Evolutionary conservation across 495 filamentous ascomycete genomes (phyloP).

Genomic region (Neurospora sp.): DNA sequence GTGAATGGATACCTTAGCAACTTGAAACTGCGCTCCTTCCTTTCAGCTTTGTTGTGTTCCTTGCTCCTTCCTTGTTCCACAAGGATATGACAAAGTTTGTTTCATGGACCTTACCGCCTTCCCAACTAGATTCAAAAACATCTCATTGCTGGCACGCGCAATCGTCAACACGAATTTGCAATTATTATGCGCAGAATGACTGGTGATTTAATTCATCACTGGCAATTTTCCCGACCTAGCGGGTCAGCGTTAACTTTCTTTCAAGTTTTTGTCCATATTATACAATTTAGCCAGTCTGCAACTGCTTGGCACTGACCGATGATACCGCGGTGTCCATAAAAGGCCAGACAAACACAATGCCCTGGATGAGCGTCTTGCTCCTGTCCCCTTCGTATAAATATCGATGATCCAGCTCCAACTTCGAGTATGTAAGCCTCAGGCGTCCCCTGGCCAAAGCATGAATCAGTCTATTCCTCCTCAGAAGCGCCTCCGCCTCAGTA

Average conservation of each 20-base stretch:
- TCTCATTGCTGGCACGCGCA: background rate
- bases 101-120: background rate
- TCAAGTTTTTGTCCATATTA: background rate
- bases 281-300: background rate
- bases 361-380: no score
- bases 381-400: no score
- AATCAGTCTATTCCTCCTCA: background rate
- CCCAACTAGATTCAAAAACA: background rate
- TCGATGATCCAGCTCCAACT: background rate
- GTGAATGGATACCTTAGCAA: background rate
- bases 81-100: background rate
- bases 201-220: background rate
- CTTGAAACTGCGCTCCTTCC: background rate
- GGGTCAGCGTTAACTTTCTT: background rate
- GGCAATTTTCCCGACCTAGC: background rate
- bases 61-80: background rate
- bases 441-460: background rate
- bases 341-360: no score
- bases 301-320: no score
- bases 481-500: constrained; percentile 17
- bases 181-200: background rate
- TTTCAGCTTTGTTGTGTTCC: background rate
- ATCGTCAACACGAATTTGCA: background rate
- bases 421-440: background rate
- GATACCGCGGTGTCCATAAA: no score